phyloP scores from a whole-genome alignment of 2,329 filamentous ascomycete genomes.

The Ophiognomonia clavigignenti-juglandacearum region DNA sequence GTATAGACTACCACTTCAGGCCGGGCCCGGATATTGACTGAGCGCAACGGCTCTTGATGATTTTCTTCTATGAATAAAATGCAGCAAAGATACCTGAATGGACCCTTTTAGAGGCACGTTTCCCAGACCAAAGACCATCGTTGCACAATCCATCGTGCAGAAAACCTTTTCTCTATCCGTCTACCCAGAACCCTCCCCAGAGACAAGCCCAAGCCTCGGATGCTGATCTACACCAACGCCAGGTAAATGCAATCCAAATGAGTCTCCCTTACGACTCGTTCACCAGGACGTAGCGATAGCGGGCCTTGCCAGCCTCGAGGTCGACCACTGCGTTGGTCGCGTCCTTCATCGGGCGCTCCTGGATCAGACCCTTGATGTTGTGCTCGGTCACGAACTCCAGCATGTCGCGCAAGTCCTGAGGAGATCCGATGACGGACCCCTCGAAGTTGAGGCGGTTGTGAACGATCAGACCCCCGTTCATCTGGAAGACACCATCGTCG shows the following conservation, averaged over 20 bases:
- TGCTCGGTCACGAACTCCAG: slow-evolving; percentile 51
- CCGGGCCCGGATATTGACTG: too few relatives aligned
- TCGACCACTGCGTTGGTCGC: slow-evolving; percentile 51
- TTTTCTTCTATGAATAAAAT: too few relatives aligned
- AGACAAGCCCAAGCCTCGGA: too few relatives aligned
- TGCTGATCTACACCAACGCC: not conserved
- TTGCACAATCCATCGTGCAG: too few relatives aligned
- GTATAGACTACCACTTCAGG: too few relatives aligned
- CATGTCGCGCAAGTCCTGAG: slow-evolving; percentile 54
- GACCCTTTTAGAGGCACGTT: too few relatives aligned
- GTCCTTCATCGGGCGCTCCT: slow-evolving; percentile 48
- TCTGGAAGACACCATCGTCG: slow-evolving; percentile 40
- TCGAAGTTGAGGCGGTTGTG: slow-evolving; percentile 45
- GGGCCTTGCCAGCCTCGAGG: slow-evolving; percentile 48
- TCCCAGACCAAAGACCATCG: too few relatives aligned
- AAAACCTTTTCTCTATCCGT: too few relatives aligned
- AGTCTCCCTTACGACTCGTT: slow-evolving; percentile 29
- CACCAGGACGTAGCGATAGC: slow-evolving; percentile 41
- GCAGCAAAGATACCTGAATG: too few relatives aligned
- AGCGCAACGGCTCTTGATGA: too few relatives aligned
- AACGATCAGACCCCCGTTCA: slow-evolving; percentile 54
- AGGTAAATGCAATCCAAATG: not conserved
- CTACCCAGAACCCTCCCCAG: too few relatives aligned
- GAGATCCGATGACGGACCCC: slow-evolving; percentile 39
- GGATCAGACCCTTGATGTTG: slow-evolving; percentile 49